Conservation (phyloP, 345 rosid genomes). For the Camelina sativa region DNA sequence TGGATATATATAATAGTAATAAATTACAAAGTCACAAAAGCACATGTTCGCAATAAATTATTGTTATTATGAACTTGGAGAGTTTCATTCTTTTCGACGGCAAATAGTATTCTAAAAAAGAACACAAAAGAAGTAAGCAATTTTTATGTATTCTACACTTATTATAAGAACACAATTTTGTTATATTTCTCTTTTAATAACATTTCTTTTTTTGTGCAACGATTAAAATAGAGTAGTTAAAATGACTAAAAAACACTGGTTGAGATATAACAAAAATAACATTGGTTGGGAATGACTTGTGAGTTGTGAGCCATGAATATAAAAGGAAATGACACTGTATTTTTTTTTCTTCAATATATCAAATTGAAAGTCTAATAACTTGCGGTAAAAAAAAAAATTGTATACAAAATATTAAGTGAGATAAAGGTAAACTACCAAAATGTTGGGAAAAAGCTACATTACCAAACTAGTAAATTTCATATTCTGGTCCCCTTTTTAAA, state of each 20-base stretch:
- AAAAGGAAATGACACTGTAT: neutral
- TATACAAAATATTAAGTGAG: neutral
- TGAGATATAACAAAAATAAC: neutral
- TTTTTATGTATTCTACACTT: too few species aligned
- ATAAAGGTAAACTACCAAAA: neutral
- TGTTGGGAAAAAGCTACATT: neutral
- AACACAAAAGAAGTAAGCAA: neutral
- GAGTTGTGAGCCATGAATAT: neutral
- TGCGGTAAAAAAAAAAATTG: neutral
- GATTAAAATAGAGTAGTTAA: neutral
- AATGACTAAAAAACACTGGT: neutral
- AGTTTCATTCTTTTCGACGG: neutral
- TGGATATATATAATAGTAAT: neutral
- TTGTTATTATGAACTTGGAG: neutral
- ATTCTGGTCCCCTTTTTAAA: neutral
- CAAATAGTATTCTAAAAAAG: neutral
- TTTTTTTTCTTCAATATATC: neutral
- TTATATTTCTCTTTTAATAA: too few species aligned
- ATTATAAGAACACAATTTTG: too few species aligned
- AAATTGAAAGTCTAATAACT: neutral
- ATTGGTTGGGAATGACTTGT: neutral
- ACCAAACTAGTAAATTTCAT: constrained; percentile 1
- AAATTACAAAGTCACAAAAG: neutral
- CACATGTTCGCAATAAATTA: constrained; percentile 3
- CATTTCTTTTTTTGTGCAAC: neutral